Conservation (phyloP, 75 land plant species). For the Isoetes taiwanensis region DNA sequence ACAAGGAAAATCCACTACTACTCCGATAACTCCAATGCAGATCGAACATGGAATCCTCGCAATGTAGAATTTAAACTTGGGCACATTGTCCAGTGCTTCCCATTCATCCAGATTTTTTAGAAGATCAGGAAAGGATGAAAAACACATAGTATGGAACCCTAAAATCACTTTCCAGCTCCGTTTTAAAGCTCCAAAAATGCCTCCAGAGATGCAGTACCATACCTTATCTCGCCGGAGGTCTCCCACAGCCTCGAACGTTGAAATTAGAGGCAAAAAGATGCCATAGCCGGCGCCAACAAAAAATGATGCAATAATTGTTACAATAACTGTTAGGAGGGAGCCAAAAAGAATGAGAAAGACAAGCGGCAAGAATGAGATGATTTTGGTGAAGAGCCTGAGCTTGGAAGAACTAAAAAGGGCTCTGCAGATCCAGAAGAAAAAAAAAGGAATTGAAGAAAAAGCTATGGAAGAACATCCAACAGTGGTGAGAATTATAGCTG, state of each 20-base stretch:
- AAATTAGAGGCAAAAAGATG: background rate
- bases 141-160: background rate
- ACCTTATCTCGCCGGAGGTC: background rate
- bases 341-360: too few species aligned
- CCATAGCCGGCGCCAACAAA: background rate
- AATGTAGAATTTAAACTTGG: background rate
- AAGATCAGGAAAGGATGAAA: background rate
- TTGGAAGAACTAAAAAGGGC: too few species aligned
- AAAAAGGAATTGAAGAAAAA: too few species aligned
- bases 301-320: too few species aligned
- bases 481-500: too few species aligned
- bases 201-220: background rate
- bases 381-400: too few species aligned
- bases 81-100: background rate
- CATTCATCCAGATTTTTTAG: background rate
- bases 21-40: conserved; percentile 36
- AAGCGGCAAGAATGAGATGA: too few species aligned
- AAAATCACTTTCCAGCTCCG: background rate
- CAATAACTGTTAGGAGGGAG: too few species aligned
- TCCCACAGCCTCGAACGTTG: conserved; percentile 1
- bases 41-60: conserved; percentile 42
- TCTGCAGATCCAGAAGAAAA: too few species aligned
- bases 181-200: background rate
- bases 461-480: too few species aligned
- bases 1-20: conserved; percentile 41